These are phyloP conservation scores for Cercospora sp. DNA, from an alignment of 2,329 filamentous ascomycete species.

Conservation along the genomic window DNA sequence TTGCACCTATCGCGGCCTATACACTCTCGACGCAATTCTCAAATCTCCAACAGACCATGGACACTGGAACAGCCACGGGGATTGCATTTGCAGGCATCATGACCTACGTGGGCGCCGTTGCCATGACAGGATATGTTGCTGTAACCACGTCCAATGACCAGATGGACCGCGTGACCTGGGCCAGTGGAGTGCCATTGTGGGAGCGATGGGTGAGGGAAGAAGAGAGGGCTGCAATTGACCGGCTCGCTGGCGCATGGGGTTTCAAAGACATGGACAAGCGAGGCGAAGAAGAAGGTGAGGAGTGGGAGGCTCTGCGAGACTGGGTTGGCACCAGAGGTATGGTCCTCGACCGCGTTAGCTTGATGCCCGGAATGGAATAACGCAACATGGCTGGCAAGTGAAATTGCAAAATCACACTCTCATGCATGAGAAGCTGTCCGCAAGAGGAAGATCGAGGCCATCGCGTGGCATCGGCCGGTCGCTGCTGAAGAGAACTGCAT, in stretches of 20 bases:
- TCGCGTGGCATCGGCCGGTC: not conserved
- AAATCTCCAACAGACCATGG: slow-evolving; percentile 72
- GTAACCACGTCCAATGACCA: slow-evolving; percentile 89
- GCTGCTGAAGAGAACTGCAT: not conserved
- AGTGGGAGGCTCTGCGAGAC: slow-evolving; percentile 84
- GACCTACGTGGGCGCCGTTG: slow-evolving; percentile 79
- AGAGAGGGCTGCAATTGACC: slow-evolving; percentile 83
- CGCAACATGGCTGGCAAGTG: not conserved
- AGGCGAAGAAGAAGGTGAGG: slow-evolving; percentile 86
- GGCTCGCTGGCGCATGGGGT: slow-evolving; percentile 84
- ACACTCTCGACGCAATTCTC: slow-evolving; percentile 68
- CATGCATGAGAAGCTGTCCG: not conserved
- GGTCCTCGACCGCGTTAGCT: slow-evolving; percentile 82
- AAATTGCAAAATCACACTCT: not conserved
- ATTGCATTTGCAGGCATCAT: slow-evolving; percentile 79
- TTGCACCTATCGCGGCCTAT: slow-evolving; percentile 69
- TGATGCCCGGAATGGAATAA: slow-evolving; percentile 89
- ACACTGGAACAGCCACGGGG: slow-evolving; percentile 69
- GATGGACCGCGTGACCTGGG: slow-evolving; percentile 92
- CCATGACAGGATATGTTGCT: slow-evolving; percentile 79
- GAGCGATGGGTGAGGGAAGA: slow-evolving; percentile 87
- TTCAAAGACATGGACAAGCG: slow-evolving; percentile 78
- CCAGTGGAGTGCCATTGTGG: slow-evolving; percentile 74
- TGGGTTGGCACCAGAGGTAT: slow-evolving; percentile 81
- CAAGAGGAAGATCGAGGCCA: not conserved